Evolutionary conservation across 805 yeast genomes (phyloP).

Genomic region (Wickerhamiella nectarea): DNA sequence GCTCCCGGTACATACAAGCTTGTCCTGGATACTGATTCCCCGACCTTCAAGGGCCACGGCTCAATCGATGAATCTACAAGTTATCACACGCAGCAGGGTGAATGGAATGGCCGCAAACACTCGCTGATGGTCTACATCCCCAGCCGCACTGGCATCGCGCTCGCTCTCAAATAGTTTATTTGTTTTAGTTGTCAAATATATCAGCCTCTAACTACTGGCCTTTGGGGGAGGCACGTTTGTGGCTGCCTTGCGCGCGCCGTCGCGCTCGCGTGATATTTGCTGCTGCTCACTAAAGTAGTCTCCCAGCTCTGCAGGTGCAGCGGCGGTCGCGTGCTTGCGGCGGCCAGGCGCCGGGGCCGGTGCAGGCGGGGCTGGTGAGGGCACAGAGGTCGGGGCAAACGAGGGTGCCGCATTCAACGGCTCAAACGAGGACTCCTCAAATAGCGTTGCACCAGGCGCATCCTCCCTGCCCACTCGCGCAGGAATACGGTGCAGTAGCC

Average conservation of each 20-base stretch:
- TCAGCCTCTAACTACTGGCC: no score
- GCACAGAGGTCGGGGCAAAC: neutral
- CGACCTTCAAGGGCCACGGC: constrained; percentile 66
- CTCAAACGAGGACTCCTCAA: constrained; percentile 12
- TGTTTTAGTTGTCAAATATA: no score
- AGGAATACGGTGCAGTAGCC: constrained; percentile 76
- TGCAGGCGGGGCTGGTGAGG: constrained; percentile 2
- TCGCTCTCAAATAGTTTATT: constrained; percentile 25
- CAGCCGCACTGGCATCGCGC: constrained; percentile 51
- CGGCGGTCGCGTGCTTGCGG: neutral
- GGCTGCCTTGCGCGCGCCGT: constrained; percentile 11
- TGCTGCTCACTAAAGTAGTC: constrained; percentile 21
- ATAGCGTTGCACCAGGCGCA: constrained; percentile 18
- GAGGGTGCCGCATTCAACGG: constrained; percentile 5
- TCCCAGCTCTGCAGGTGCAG: constrained; percentile 7
- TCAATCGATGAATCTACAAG: constrained; percentile 44
- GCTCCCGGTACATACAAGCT: constrained; percentile 60
- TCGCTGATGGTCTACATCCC: constrained; percentile 71
- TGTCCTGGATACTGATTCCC: constrained; percentile 60
- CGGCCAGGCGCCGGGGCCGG: constrained; percentile 2
- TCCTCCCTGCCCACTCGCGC: constrained; percentile 29
- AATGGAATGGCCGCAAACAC: constrained; percentile 71
- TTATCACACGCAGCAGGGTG: constrained; percentile 57
- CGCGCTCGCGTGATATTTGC: constrained; percentile 15
- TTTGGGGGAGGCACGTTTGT: neutral